phyloP scores from a whole-genome alignment of 352 stramenopile genomes.

The Pythium dissimile region DNA sequence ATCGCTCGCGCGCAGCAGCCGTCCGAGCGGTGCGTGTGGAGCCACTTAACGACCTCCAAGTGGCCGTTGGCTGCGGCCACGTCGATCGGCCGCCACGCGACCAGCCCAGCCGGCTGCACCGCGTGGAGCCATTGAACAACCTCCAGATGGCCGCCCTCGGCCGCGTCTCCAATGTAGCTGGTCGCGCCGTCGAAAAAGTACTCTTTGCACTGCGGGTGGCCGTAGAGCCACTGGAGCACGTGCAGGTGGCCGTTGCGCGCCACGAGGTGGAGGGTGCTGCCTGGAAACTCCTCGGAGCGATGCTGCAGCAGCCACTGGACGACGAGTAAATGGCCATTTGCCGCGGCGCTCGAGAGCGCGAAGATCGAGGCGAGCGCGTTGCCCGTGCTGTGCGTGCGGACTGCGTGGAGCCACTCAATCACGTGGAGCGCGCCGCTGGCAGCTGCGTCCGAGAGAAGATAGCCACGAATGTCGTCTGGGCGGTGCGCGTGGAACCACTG shows the following conservation, averaged over 20 bases:
- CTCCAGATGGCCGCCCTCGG: constrained; percentile 10
- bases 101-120: neutral
- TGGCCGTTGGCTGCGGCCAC: constrained; percentile 1
- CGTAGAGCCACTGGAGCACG: constrained; percentile 15
- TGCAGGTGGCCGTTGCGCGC: constrained; percentile 13
- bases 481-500: constrained; percentile 9
- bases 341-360: constrained; percentile 1
- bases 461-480: constrained; percentile 3
- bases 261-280: neutral
- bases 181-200: constrained; percentile 4
- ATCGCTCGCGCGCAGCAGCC: constrained; percentile 8
- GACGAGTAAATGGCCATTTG: constrained; percentile 8
- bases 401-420: constrained; percentile 9
- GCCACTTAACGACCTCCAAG: constrained; percentile 8
- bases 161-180: constrained; percentile 9
- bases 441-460: constrained; percentile 1
- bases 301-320: constrained; percentile 13
- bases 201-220: constrained; percentile 6
- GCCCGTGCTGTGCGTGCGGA: neutral
- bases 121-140: constrained; percentile 14
- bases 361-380: neutral
- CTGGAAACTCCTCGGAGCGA: constrained; percentile 11
- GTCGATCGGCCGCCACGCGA: constrained; percentile 11
- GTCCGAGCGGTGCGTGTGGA: constrained; percentile 4
- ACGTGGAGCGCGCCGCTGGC: constrained; percentile 2